Percentiles rank a stretch among this genome's conserved stretches.
These are phyloP conservation scores for Magnolia changhungtana DNA, from an alignment of 164 flowering plant genomes.

Conservation along the genomic window DNA sequence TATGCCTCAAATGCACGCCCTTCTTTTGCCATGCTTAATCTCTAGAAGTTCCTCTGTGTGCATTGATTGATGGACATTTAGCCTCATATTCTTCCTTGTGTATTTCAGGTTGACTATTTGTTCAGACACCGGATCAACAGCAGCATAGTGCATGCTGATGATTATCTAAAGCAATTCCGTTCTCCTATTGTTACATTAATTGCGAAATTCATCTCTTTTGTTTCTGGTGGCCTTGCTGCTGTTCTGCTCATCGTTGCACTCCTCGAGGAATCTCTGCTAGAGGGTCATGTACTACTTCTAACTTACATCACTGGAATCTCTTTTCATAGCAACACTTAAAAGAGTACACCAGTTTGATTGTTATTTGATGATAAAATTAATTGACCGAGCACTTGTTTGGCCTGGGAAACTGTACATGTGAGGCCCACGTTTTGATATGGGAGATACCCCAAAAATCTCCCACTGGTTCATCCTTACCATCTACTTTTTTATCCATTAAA, in stretches of 20 bases:
- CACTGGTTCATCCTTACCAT: not conserved
- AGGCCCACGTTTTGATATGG: too few relatives aligned
- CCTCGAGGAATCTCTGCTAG: slow-evolving; percentile 91
- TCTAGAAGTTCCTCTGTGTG: not conserved
- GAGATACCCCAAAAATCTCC: too few relatives aligned
- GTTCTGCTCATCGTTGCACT: slow-evolving; percentile 88
- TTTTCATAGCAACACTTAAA: not conserved
- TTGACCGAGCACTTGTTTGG: too few relatives aligned
- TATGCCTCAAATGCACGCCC: not conserved
- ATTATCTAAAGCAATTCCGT: slow-evolving; percentile 89
- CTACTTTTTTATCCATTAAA: too few relatives aligned
- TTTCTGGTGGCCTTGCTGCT: slow-evolving; percentile 96
- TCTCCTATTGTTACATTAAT: slow-evolving; percentile 80
- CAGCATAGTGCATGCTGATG: slow-evolving; percentile 75
- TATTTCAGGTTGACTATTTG: slow-evolving; percentile 84
- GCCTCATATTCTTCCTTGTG: not conserved
- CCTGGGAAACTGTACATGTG: too few relatives aligned
- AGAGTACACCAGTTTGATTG: too few relatives aligned
- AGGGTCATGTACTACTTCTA: slow-evolving; percentile 80
- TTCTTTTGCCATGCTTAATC: not conserved
- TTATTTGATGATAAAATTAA: too few relatives aligned
- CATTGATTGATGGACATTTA: not conserved
- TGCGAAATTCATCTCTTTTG: slow-evolving; percentile 89
- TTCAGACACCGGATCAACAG: slow-evolving; percentile 85
- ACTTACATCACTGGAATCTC: not conserved